These are phyloP conservation scores for Rhododendron griersonianum DNA, from an alignment of 148 eudicot genomes.

Conservation along the genomic window DNA sequence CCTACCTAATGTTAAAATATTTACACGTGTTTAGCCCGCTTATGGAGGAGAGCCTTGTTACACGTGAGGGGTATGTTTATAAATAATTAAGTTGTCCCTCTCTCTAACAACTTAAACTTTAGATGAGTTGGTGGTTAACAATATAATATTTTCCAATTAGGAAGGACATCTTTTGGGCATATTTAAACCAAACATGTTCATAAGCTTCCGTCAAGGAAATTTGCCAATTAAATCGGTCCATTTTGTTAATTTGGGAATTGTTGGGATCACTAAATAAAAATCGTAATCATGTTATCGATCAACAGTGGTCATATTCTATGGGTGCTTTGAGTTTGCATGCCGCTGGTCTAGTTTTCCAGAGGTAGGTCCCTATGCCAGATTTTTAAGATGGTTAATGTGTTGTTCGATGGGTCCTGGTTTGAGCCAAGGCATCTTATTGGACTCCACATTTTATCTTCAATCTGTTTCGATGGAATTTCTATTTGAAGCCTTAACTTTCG, in stretches of 20 bases:
- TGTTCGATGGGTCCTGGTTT: neutral
- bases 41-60: too few relatives aligned
- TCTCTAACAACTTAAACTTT: too few relatives aligned
- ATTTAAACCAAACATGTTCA: neutral
- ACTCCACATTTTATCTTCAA: neutral
- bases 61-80: too few relatives aligned
- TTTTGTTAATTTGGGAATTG: neutral
- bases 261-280: neutral
- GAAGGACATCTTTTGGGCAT: neutral
- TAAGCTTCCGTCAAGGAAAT: neutral
- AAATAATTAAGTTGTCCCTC: too few relatives aligned
- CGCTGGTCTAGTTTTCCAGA: neutral
- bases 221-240: neutral
- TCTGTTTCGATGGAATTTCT: neutral
- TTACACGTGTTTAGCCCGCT: too few relatives aligned
- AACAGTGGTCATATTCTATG: neutral
- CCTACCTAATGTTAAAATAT: too few relatives aligned
- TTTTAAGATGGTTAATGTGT: neutral
- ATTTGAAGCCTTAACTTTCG: neutral
- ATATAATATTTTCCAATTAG: neutral
- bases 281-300: neutral
- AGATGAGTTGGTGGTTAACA: too few relatives aligned
- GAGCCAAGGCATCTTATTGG: neutral
- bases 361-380: neutral
- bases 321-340: neutral